Conservation (phyloP, 2,329 filamentous ascomycete genomes). For the Nakataea oryzae region DNA sequence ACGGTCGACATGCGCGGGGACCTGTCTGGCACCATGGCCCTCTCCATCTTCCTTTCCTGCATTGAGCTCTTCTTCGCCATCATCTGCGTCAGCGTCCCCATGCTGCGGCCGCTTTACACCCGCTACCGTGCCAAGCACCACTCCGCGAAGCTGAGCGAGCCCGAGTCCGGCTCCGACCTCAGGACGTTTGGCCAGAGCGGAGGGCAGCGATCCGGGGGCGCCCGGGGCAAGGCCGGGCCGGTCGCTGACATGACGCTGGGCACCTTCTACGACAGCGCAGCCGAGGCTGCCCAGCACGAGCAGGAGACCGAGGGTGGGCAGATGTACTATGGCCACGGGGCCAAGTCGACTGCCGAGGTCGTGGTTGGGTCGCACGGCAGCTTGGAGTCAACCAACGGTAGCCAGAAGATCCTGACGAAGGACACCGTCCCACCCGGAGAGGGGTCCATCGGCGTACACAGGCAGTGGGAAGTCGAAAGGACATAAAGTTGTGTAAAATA, state of each 20-base stretch:
- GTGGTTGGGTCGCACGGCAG: no score
- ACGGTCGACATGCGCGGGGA: slow-evolving; percentile 23
- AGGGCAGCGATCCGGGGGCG: neutral
- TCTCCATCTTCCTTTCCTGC: slow-evolving; percentile 26
- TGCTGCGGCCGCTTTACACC: slow-evolving; percentile 16
- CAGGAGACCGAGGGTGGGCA: no score
- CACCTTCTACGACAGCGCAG: neutral
- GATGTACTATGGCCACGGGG: no score
- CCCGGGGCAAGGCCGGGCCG: neutral
- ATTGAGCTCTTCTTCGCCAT: slow-evolving; percentile 29
- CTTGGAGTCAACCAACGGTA: no score
- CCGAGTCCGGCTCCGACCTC: neutral
- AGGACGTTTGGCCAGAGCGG: neutral
- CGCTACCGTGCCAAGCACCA: neutral
- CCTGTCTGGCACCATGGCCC: slow-evolving; percentile 27
- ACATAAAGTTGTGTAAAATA: no score
- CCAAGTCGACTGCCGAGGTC: no score
- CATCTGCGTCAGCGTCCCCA: slow-evolving; percentile 29
- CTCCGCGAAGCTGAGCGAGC: slow-evolving; percentile 1
- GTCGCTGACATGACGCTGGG: neutral
- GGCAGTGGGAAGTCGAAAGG: no score
- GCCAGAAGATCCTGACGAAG: no score
- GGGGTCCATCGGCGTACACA: no score
- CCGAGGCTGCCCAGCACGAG: no score
- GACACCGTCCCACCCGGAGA: no score